Evolutionary conservation across 163 green algal species (phyloP).

Genomic region (Scenedesmus sp.): DNA sequence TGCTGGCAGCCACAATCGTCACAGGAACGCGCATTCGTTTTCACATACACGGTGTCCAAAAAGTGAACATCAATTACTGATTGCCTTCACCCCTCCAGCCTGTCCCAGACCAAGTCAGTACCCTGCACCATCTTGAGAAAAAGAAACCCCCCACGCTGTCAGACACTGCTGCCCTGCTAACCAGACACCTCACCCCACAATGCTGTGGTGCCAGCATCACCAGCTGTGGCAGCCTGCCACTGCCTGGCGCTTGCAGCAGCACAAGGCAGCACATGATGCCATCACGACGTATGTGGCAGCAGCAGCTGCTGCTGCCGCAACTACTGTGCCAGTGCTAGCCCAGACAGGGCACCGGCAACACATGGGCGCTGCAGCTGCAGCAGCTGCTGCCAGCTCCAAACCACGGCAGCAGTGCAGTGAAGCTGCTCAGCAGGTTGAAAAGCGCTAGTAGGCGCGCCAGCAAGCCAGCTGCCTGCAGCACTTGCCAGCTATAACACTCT

Average conservation of each 20-base stretch:
- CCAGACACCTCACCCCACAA: neutral
- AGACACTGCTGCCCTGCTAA: neutral
- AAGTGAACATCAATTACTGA: neutral
- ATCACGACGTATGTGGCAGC: no score
- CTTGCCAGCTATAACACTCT: no score
- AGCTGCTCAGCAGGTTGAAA: no score
- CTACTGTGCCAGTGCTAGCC: neutral
- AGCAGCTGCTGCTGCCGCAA: neutral
- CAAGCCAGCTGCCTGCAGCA: no score
- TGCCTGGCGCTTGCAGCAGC: no score
- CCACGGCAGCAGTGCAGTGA: no score
- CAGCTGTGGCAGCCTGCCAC: no score
- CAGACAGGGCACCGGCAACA: neutral
- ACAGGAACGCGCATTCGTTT: no score
- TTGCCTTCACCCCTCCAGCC: neutral
- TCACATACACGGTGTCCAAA: neutral
- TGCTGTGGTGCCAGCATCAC: no score
- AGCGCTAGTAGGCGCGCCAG: no score
- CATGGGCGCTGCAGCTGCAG: neutral
- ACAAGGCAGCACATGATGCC: no score
- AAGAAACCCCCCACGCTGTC: neutral
- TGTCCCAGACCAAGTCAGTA: neutral
- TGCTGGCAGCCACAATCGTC: no score
- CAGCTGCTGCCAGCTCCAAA: neutral
- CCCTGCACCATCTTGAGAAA: neutral